Conservation (phyloP, 257 asterid genomes). For the Solanum rostratum region DNA sequence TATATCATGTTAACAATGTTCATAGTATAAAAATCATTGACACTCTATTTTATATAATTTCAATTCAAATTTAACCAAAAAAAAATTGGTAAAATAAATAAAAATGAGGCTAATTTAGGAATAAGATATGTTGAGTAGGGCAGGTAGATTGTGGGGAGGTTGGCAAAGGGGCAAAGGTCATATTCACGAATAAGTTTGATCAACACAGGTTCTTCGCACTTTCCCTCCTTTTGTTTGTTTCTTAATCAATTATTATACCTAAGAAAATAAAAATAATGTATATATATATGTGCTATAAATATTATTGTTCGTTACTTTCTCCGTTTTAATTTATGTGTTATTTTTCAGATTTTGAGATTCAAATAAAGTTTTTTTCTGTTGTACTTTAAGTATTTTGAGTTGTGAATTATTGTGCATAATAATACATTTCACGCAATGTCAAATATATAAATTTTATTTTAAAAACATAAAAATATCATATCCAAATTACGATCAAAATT, state of each 20-base stretch:
- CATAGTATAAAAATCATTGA: not conserved
- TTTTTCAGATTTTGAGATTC: too few species aligned
- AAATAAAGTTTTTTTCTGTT: too few species aligned
- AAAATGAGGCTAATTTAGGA: not conserved
- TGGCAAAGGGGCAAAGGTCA: not conserved
- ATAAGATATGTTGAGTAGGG: not conserved
- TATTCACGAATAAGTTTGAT: slow-evolving; percentile 44
- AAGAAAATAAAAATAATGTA: not conserved
- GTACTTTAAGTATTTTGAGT: too few species aligned
- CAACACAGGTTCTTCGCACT: slow-evolving; percentile 62
- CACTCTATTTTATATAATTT: not conserved
- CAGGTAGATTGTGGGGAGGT: not conserved
- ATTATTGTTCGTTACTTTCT: not conserved
- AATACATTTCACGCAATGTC: too few species aligned
- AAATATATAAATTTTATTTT: too few species aligned
- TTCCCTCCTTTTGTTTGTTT: slow-evolving; percentile 59
- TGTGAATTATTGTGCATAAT: too few species aligned
- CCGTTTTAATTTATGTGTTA: too few species aligned
- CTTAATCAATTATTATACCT: slow-evolving; percentile 13
- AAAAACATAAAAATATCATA: too few species aligned
- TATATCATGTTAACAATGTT: not conserved
- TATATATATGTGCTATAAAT: not conserved
- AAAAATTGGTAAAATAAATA: too few species aligned
- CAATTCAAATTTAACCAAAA: not conserved
- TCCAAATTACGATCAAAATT: too few species aligned